phyloP scores from a whole-genome alignment of 2,329 filamentous ascomycete genomes.

The Xylariales sp. region DNA sequence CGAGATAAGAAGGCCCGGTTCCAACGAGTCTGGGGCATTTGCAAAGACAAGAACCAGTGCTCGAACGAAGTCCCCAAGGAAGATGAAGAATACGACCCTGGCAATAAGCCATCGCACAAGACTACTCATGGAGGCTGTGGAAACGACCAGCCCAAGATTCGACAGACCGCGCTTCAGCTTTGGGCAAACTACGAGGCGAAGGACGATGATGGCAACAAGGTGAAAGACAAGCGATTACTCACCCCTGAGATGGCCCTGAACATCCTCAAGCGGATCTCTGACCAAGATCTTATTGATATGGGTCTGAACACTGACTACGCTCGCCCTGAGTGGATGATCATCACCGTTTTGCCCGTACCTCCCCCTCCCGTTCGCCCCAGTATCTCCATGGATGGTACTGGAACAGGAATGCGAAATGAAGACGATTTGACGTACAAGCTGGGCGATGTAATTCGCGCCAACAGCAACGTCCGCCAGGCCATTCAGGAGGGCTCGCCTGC shows the following conservation, averaged over 20 bases:
- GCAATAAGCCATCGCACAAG: slow-evolving; percentile 44
- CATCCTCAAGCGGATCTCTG: slow-evolving; percentile 80
- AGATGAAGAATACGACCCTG: slow-evolving; percentile 62
- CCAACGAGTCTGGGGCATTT: slow-evolving; percentile 85
- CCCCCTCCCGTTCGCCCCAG: slow-evolving; percentile 93
- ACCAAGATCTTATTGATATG: slow-evolving; percentile 78
- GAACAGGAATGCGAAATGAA: slow-evolving; percentile 88
- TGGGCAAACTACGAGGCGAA: slow-evolving; percentile 73
- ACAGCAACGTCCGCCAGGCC: slow-evolving; percentile 88
- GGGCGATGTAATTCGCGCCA: slow-evolving; percentile 96
- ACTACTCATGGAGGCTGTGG: slow-evolving; percentile 85
- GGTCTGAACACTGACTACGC: slow-evolving; percentile 94
- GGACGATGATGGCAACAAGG: slow-evolving; percentile 68
- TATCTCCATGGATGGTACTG: slow-evolving; percentile 94
- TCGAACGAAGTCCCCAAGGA: slow-evolving; percentile 73
- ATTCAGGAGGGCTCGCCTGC: slow-evolving; percentile 87
- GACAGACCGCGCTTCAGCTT: slow-evolving; percentile 80
- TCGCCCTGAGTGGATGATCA: slow-evolving; percentile 95
- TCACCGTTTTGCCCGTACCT: slow-evolving; percentile 91
- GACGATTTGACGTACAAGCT: slow-evolving; percentile 99
- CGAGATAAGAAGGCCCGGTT: slow-evolving; percentile 95
- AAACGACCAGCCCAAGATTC: slow-evolving; percentile 82
- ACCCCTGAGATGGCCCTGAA: slow-evolving; percentile 80
- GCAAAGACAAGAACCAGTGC: slow-evolving; percentile 83
- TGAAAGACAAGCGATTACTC: slow-evolving; percentile 75